Evolutionary conservation across 257 asterid species (phyloP), one percentile per base, ranked within the genome.

Genomic region (Eustoma russellianum): DNA sequence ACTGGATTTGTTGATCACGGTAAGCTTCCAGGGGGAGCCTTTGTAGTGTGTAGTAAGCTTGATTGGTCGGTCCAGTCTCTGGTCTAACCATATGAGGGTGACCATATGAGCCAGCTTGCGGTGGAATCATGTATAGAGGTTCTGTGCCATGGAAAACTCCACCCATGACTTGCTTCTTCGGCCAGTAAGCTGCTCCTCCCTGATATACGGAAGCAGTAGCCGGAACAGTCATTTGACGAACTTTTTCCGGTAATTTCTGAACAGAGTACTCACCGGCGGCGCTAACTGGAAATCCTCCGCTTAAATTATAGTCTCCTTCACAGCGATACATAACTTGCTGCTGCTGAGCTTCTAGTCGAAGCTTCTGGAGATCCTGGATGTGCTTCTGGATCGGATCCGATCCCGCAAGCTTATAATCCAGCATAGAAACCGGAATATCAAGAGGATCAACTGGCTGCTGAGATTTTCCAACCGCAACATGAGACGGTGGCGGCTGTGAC

Each of bases 351-450:
- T 82, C 96, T 2, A 91, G 63, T 60, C 83, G 73, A 58, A 91
- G 74, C 73, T 92, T 79, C 79, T 91, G 91, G 48, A 91, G 78
- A 77, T 91, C 96, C 68, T 80, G 94, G 55, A 91, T 91, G 67
- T 91, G 98, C 65, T 91, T 87, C 78, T 86, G 96, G 75, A 91
- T 91, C 77, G 96, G 86, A 78, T 91, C 97, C 59, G 73, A 16
- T 17, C 68, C 90, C 48, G 69, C 53, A 48, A 60, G 45, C 68
- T 83, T 72, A 53, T 75, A 86, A 53, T 80, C 95, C 61, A 63
- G 14, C 54, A 68, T 76, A 38, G 78, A 79, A 54, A 57, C 64
- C 46, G 55, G 65, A 7, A 67, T 44, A 44, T 72, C 74, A 57
- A 64, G 70, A 41, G 63, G 68, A 52, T 63, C 60, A 6, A 7